Evolutionary conservation across 306 rosid genomes (phyloP), one percentile per base, ranked within the genome.

Genomic region (Lablab purpureus): DNA sequence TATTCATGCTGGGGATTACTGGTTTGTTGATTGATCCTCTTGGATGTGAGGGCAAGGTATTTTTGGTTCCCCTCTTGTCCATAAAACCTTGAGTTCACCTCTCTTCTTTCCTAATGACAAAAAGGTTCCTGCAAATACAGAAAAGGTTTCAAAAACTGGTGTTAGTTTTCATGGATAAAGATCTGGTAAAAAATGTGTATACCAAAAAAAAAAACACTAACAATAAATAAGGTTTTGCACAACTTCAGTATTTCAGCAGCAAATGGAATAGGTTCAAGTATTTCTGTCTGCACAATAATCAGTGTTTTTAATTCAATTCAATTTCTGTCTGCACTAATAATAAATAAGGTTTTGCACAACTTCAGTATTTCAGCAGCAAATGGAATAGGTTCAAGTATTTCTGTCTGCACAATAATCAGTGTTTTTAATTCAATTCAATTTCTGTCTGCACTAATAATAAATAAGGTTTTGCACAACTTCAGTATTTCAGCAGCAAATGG

Each of bases 41-140:
- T 65, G 93, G 80, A 86, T 84, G 77, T 95, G 99, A 27, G 96
- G 95, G 73, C 99, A 95, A 47, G 85, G 85, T 82, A 97, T 83
- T 80, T 89, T 93, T 18, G 98, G 98, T 67, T 85, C 89, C 67
- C 99, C 99, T 85, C 94, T 91, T 63, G 97, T 84, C 99, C 99
- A 95, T 46, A 95, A 87, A 71, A 85, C 74, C 83, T 86, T 81
- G 18, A 95, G 91, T 79, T 95, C 99, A 34, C 99, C 97, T 85
- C 97, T 90, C 87, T 82, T 91, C 85, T 90, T 90, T 85, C 92
- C 99, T 89, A 94, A 59, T 51, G 97, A 87, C 87, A 94, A 85
- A 84, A 94, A 81, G 10, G 99, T 91, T 50, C 99, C 99, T 94
- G 85, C 88, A 80, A 60, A 63, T 64, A 58, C 67, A 84, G 10